A percentile compares a stretch with the other conserved stretches of the same genome.
These are phyloP conservation scores for Crinitomyces ghanaensis DNA, from an alignment of 805 yeast genomes.

Conservation along the genomic window DNA sequence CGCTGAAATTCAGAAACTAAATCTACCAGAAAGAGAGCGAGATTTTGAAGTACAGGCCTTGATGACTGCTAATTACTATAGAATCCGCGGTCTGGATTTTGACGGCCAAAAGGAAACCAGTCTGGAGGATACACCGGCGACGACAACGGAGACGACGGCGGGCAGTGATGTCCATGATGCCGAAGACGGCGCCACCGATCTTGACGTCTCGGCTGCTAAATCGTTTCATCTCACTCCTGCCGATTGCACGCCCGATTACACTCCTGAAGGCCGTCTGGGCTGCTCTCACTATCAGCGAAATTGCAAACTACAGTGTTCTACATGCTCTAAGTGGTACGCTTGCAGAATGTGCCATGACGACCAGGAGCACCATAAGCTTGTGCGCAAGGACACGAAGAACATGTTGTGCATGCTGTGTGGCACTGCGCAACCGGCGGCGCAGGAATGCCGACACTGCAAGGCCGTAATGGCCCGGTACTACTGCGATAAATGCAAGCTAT, in stretches of 20 bases:
- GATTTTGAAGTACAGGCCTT: constrained; percentile 26
- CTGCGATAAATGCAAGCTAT: constrained; percentile 67
- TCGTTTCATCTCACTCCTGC: constrained; percentile 40
- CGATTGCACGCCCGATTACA: constrained; percentile 43
- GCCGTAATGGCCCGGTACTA: constrained; percentile 61
- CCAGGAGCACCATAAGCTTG: constrained; percentile 45
- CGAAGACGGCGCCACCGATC: constrained; percentile 11
- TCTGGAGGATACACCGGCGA: constrained; percentile 12
- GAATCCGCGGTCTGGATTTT: constrained; percentile 9
- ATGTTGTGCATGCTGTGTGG: constrained; percentile 74
- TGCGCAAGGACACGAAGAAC: constrained; percentile 48
- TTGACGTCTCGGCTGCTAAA: constrained; percentile 24
- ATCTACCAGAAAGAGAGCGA: constrained; percentile 25
- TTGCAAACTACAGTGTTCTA: constrained; percentile 73
- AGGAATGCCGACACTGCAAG: constrained; percentile 59
- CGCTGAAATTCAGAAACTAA: constrained; percentile 19
- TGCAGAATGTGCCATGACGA: constrained; percentile 82
- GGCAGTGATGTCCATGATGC: too few species aligned
- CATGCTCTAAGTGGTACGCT: constrained; percentile 62
- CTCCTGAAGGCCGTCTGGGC: constrained; percentile 36
- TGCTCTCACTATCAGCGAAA: constrained; percentile 75
- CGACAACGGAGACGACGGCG: constrained; percentile 6
- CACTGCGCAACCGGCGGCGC: constrained; percentile 62
- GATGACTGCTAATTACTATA: constrained; percentile 26
- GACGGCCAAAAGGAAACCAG: not conserved